Evolutionary conservation across 208 protist species (phyloP), one percentile per base, ranked within the genome.

Genomic region (Zelonia costaricensis): DNA sequence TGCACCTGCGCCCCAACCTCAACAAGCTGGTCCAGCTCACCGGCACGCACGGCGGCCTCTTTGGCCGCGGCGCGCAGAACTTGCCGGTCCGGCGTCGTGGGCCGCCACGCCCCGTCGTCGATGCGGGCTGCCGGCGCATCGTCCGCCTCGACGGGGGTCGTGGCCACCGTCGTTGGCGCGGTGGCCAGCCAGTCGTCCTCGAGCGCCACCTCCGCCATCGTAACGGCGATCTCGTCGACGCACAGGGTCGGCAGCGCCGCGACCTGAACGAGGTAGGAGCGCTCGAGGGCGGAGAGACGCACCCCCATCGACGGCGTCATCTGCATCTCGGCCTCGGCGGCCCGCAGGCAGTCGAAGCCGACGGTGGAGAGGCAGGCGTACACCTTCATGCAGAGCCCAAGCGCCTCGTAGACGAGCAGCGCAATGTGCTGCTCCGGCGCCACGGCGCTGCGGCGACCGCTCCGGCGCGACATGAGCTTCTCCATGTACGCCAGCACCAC

Each of bases 171-270:
- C n/a, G 12, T 59, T 46, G 12, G 46, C n/a, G n/a, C 38, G 12
- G n/a, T 36, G 28, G 33, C 47, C 1, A 35, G 5, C 38, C 8
- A 18, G 30, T 43, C 23, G 15, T 40, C 58, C 52, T 80, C 68
- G 16, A 74, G 46, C 4, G 82, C 80, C 8, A 76, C 60, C 48
- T 84, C 74, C 0, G 81, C 76, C 75, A 94, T 91, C 1, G 88
- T 78, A 7, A 78, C 61, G 72, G 78, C 85, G 35, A 94, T 47
- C 69, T 94, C 84, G 45, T 94, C 88, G 35, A 76, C 61, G 45
- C 84, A 87, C 43, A 92, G 68, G 30, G 84, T 72, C 4, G 82
- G 84, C 25, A 94, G 70, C 31, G 88, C 77, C 13, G 85, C 85
- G 7, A 88, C 62, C 39, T 78, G 62, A 10, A 90, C 60, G 33